These are phyloP conservation scores for Gilbertella persicaria DNA, from an alignment of 371 early-diverging fungal genomes.

Conservation along the genomic window DNA sequence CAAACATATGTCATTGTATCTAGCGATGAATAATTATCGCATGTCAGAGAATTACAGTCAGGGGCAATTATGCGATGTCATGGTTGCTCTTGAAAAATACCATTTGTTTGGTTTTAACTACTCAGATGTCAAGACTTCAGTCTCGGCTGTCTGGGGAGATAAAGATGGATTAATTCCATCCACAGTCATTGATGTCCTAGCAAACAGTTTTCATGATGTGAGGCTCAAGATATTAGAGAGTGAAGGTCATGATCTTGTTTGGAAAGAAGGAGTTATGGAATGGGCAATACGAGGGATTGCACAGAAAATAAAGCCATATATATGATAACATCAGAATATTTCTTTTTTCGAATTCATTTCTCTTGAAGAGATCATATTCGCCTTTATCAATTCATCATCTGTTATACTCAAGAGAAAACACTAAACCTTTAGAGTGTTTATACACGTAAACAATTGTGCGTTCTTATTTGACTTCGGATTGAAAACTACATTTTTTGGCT, in stretches of 20 bases:
- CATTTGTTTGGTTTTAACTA: constrained; percentile 52
- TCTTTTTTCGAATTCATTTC: not conserved
- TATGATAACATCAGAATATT: not conserved
- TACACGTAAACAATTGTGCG: too few relatives aligned
- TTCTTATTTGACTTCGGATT: not conserved
- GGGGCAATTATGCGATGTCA: constrained; percentile 47
- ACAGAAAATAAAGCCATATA: not conserved
- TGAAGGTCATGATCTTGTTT: constrained; percentile 53
- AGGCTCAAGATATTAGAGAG: constrained; percentile 50
- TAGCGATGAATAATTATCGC: constrained; percentile 48
- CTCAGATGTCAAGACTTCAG: constrained; percentile 35
- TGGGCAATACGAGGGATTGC: constrained; percentile 51
- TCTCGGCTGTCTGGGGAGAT: constrained; percentile 58
- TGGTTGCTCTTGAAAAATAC: constrained; percentile 54
- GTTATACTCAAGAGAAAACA: not conserved
- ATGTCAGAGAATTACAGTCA: constrained; percentile 44
- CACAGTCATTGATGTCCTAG: constrained; percentile 41
- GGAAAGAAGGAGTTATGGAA: constrained; percentile 60
- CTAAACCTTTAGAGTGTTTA: not conserved
- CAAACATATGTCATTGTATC: constrained; percentile 46
- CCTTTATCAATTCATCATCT: not conserved
- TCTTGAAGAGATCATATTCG: not conserved
- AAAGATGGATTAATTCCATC: constrained; percentile 47
- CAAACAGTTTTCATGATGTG: constrained; percentile 41
- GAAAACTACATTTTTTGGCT: not conserved